Evolutionary conservation across 2,329 filamentous ascomycete genomes (phyloP).

Genomic region (Botrytis fragariae): DNA sequence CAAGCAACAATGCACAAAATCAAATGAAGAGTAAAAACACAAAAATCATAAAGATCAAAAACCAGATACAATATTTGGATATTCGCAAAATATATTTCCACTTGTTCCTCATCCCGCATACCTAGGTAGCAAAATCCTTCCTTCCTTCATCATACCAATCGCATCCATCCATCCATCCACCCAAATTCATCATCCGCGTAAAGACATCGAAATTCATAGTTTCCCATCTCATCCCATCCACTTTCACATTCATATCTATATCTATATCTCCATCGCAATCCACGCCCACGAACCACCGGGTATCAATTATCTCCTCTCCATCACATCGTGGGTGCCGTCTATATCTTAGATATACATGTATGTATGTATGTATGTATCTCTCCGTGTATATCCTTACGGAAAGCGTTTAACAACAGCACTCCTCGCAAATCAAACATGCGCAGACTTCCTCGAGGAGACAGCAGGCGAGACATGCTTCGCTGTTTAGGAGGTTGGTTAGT

Average conservation of each 20-base stretch:
- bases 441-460: conserved; percentile 15
- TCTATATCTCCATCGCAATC: background rate
- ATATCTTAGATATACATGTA: background rate
- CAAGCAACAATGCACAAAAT: background rate
- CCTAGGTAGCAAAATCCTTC: background rate
- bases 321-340: background rate
- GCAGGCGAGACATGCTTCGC: conserved; percentile 19
- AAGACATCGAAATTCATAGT: no score
- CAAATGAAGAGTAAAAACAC: background rate
- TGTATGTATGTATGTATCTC: background rate
- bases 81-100: background rate
- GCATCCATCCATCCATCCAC: background rate
- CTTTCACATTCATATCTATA: no score
- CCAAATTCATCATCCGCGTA: no score
- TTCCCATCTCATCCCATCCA: no score
- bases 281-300: background rate
- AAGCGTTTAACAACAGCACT: conserved; percentile 14
- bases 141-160: background rate
- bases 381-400: background rate
- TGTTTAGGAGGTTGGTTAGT: background rate
- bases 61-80: background rate
- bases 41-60: background rate
- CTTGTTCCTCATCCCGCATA: background rate
- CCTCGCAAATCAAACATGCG: conserved; percentile 15
- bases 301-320: background rate